These are phyloP conservation scores for Sordaria brevicollis DNA, from an alignment of 495 filamentous ascomycete species.

Conservation along the genomic window DNA sequence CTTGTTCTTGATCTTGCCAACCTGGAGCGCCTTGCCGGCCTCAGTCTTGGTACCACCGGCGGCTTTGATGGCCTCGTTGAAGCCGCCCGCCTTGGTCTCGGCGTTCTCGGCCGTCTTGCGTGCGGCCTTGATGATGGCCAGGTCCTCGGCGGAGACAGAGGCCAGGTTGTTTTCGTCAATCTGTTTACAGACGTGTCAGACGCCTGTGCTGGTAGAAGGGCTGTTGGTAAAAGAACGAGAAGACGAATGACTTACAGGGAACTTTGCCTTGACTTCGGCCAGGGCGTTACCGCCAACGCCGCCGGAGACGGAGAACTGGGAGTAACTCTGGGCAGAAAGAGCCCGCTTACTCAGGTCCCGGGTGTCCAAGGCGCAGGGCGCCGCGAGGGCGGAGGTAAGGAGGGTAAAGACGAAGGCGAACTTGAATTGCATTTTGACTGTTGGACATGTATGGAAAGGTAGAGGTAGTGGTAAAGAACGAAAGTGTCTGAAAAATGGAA, in stretches of 20 bases:
- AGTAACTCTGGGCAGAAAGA: slow-evolving; percentile 15
- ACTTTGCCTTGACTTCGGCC: slow-evolving; percentile 31
- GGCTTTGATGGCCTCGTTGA: slow-evolving; percentile 32
- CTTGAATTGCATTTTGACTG: slow-evolving; percentile 21
- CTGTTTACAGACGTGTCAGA: slow-evolving; percentile 5
- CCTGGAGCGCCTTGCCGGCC: slow-evolving; percentile 28
- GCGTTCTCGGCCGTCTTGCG: slow-evolving; percentile 29
- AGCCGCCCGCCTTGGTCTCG: slow-evolving; percentile 28
- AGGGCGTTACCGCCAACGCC: slow-evolving; percentile 34
- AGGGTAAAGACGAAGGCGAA: slow-evolving; percentile 21
- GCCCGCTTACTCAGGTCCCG: slow-evolving; percentile 2
- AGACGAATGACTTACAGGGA: slow-evolving; percentile 22
- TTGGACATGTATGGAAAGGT: neutral
- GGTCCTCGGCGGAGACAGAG: slow-evolving; percentile 23
- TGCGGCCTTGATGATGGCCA: slow-evolving; percentile 29
- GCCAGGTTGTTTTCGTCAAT: slow-evolving; percentile 28
- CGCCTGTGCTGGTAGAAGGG: neutral
- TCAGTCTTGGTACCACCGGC: slow-evolving; percentile 21
- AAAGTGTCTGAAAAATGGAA: neutral
- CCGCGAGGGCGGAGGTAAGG: slow-evolving; percentile 14
- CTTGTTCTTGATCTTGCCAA: slow-evolving; percentile 48
- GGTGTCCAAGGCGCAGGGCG: slow-evolving; percentile 5
- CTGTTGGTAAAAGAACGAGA: neutral
- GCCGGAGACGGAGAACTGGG: slow-evolving; percentile 29
- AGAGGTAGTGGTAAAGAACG: neutral